A percentile compares a stretch with the other conserved stretches of the same genome.
Conservation (phyloP, 345 rosid genomes). For the Acer saccharum region DNA sequence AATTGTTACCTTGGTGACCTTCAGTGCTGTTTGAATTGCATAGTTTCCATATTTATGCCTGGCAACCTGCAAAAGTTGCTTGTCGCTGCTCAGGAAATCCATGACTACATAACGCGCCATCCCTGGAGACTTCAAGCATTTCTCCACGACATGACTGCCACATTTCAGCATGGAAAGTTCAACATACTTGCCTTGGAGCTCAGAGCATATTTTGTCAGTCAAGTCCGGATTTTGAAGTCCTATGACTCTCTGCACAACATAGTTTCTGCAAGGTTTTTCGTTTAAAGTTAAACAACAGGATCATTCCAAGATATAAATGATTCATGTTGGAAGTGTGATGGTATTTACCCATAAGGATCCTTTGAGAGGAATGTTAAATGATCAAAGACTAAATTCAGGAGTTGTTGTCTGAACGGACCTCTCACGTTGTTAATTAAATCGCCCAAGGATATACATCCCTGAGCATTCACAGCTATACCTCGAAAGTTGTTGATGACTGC, state of each 20-base stretch:
- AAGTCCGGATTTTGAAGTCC: slow-evolving; percentile 2
- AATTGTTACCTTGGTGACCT: slow-evolving; percentile 7
- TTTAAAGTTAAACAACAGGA: not conserved
- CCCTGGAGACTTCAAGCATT: slow-evolving; percentile 8
- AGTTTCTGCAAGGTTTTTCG: slow-evolving; percentile 7
- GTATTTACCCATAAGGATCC: slow-evolving; percentile 17
- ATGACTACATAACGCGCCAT: slow-evolving; percentile 9
- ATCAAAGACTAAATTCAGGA: slow-evolving; percentile 8
- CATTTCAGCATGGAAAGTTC: slow-evolving; percentile 7
- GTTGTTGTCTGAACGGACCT: not conserved
- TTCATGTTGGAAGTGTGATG: not conserved
- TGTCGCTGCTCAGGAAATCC: slow-evolving; percentile 2
- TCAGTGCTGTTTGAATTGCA: slow-evolving; percentile 10
- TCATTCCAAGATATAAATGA: not conserved
- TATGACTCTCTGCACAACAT: slow-evolving; percentile 11
- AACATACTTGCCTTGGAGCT: slow-evolving; percentile 6
- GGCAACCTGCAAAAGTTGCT: slow-evolving; percentile 11
- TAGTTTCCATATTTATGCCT: slow-evolving; percentile 18
- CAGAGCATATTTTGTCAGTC: slow-evolving; percentile 2
- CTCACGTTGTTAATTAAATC: not conserved
- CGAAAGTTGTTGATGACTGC: not conserved
- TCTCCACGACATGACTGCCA: slow-evolving; percentile 21
- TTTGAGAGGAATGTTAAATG: slow-evolving; percentile 12
- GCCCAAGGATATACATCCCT: slow-evolving; percentile 17
- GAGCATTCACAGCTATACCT: not conserved